These are phyloP conservation scores for Microsporum ferrugineum DNA, from an alignment of 2,329 filamentous ascomycete species.

Conservation along the genomic window DNA sequence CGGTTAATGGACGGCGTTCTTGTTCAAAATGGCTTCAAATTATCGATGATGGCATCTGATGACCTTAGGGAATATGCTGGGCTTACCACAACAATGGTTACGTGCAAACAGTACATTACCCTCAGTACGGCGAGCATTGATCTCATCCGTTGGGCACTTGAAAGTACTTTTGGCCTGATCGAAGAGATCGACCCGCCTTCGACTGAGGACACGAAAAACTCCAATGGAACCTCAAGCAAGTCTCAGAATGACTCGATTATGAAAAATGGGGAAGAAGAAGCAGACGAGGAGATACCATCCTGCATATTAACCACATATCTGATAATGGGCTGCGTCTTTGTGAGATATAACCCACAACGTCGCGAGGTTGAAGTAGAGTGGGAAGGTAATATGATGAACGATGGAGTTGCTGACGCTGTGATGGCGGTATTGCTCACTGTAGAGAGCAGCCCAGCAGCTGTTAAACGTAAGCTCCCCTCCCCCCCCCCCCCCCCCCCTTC, in stretches of 20 bases:
- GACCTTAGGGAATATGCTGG: constrained; percentile 93
- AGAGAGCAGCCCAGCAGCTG: constrained; percentile 86
- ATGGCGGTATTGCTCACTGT: constrained; percentile 86
- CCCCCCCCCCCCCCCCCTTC: neutral
- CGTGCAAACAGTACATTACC: constrained; percentile 80
- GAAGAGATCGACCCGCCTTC: constrained; percentile 39
- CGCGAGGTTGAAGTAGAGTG: constrained; percentile 86
- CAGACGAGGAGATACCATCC: constrained; percentile 36
- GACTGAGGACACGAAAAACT: constrained; percentile 11
- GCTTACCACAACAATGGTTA: constrained; percentile 88
- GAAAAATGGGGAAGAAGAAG: constrained; percentile 27
- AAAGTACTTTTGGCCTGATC: constrained; percentile 84
- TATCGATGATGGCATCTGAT: constrained; percentile 92
- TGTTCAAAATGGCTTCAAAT: constrained; percentile 95
- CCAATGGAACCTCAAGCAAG: constrained; percentile 18
- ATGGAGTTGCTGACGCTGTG: constrained; percentile 93
- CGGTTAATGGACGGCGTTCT: constrained; percentile 76
- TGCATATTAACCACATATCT: constrained; percentile 38
- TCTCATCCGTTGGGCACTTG: constrained; percentile 83
- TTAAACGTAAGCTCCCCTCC: constrained; percentile 56
- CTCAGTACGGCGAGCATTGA: constrained; percentile 82
- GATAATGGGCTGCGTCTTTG: constrained; percentile 82
- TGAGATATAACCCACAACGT: constrained; percentile 59
- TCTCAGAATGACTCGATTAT: constrained; percentile 20
- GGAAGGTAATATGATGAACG: constrained; percentile 97